Percentiles rank a stretch among this genome's conserved stretches.
These are phyloP conservation scores for Gossypium schwendimanii DNA, from an alignment of 441 rosid genomes.

Conservation along the genomic window DNA sequence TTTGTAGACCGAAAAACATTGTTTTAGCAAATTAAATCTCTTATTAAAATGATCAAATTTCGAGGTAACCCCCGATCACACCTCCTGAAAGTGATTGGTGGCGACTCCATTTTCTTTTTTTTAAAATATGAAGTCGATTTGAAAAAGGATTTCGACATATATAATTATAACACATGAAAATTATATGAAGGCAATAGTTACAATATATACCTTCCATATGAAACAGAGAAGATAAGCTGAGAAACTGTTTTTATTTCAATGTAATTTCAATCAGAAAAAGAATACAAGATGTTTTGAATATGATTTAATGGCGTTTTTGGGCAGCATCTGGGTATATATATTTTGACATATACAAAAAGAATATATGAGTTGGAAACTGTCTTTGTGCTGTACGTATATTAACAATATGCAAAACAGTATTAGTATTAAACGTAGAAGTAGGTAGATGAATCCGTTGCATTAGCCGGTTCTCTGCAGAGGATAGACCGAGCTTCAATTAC, in stretches of 20 bases:
- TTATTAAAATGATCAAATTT: no score
- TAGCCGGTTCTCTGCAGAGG: conserved; percentile 75
- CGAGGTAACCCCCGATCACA: no score
- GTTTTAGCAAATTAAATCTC: no score
- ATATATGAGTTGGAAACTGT: neutral
- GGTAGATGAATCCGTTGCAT: conserved; percentile 51
- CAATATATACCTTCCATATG: neutral
- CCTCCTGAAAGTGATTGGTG: no score
- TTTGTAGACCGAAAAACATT: no score
- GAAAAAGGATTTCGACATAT: no score
- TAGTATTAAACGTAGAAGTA: conserved; percentile 58
- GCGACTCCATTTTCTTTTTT: no score
- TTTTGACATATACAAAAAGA: neutral
- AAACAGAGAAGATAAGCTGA: neutral
- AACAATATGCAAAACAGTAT: neutral
- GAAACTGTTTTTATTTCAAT: neutral
- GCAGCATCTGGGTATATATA: neutral
- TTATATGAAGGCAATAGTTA: no score
- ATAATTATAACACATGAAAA: no score
- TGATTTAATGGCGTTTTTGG: neutral
- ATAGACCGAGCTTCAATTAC: conserved; percentile 92
- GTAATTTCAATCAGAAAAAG: neutral
- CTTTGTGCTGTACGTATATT: neutral
- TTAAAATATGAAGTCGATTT: no score
- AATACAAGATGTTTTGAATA: neutral